Conservation (phyloP, 2,329 filamentous ascomycete genomes). For the Berkeleyomyces basicola region DNA sequence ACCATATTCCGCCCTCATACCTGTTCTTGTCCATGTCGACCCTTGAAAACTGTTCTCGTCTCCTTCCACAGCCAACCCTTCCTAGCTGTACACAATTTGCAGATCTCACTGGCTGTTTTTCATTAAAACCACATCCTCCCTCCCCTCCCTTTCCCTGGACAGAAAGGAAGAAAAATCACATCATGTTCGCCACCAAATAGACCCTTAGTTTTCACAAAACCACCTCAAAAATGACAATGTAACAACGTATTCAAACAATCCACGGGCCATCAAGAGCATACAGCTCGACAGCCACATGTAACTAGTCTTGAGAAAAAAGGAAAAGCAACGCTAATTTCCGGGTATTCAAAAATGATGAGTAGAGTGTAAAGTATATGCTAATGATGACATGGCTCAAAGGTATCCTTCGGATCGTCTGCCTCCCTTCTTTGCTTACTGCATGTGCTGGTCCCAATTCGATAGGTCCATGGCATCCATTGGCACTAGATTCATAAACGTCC, state of each 20-base stretch:
- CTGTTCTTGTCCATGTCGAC: background rate
- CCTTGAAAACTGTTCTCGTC: background rate
- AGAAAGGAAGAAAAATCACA: background rate
- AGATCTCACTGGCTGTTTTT: no score
- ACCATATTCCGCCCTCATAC: background rate
- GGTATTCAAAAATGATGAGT: background rate
- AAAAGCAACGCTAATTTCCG: background rate
- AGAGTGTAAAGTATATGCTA: background rate
- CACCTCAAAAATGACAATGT: background rate
- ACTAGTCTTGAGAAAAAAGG: background rate
- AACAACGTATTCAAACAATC: background rate
- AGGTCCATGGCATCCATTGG: conserved; percentile 45
- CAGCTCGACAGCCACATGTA: no score
- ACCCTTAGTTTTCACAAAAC: background rate
- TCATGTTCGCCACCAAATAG: background rate
- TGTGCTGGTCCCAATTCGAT: conserved; percentile 28
- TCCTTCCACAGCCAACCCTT: background rate
- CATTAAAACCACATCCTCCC: no score
- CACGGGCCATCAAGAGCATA: background rate
- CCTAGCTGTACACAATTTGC: conserved; percentile 1
- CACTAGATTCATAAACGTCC: conserved; percentile 40
- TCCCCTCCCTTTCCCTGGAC: no score
- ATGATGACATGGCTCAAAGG: background rate
- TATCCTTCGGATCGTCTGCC: no score
- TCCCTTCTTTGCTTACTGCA: background rate